Evolutionary conservation across 2,329 filamentous ascomycete species (phyloP).

Genomic region (Fusarium sp.): DNA sequence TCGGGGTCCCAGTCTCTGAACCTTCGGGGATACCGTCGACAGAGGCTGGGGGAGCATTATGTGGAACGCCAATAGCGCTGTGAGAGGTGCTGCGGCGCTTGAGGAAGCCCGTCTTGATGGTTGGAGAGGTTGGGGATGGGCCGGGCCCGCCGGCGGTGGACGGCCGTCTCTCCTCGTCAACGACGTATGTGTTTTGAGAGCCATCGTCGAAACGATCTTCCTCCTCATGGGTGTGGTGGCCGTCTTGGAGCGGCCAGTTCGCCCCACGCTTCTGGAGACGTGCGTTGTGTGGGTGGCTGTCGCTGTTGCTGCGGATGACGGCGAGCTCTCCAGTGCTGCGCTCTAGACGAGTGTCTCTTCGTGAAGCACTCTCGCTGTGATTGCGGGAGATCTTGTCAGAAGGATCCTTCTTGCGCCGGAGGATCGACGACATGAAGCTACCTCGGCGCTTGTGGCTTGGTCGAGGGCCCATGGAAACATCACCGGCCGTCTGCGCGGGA

Average conservation of each 20-base stretch:
- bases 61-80: slow-evolving; percentile 39
- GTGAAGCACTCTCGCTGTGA: slow-evolving; percentile 67
- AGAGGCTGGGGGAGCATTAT: slow-evolving; percentile 9
- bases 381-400: slow-evolving; percentile 67
- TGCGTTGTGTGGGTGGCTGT: slow-evolving; percentile 36
- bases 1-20: slow-evolving; percentile 39
- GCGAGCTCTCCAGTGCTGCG: slow-evolving; percentile 66
- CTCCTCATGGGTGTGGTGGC: slow-evolving; percentile 50
- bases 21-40: slow-evolving; percentile 22
- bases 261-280: slow-evolving; percentile 45
- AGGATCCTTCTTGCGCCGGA: slow-evolving; percentile 71
- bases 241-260: slow-evolving; percentile 51
- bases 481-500: slow-evolving; percentile 33
- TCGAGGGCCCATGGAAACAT: slow-evolving; percentile 35
- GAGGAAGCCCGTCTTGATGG: slow-evolving; percentile 48
- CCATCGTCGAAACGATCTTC: slow-evolving; percentile 40
- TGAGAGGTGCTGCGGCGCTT: slow-evolving; percentile 55
- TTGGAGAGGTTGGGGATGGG: slow-evolving; percentile 43
- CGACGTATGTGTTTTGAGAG: slow-evolving; percentile 41
- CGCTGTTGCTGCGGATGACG: slow-evolving; percentile 55
- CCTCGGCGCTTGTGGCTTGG: slow-evolving; percentile 55
- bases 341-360: slow-evolving; percentile 72
- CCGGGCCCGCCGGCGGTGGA: slow-evolving; percentile 50
- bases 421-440: slow-evolving; percentile 67
- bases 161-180: slow-evolving; percentile 47